phyloP scores from a whole-genome alignment of 164 flowering plant genomes.

The Chimonanthus salicifolius region DNA sequence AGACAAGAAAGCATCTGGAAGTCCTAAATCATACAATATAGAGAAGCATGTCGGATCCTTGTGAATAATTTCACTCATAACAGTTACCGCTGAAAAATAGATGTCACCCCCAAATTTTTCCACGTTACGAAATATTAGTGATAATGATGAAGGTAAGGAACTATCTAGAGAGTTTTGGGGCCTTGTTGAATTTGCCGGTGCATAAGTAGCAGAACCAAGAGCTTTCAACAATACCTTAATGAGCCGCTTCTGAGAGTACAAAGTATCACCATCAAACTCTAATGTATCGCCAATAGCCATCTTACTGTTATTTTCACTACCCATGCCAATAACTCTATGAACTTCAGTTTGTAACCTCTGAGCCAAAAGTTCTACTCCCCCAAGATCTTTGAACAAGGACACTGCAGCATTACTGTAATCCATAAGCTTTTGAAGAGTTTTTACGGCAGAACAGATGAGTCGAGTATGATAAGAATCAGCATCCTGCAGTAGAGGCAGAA shows the following conservation, averaged over 20 bases:
- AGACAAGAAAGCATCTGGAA: constrained; percentile 82
- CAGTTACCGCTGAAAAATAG: constrained; percentile 88
- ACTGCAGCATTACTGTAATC: constrained; percentile 95
- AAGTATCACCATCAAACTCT: constrained; percentile 38
- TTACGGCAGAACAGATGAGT: constrained; percentile 85
- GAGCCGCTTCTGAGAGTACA: constrained; percentile 74
- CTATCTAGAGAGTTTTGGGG: constrained; percentile 58
- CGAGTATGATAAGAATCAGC: constrained; percentile 61
- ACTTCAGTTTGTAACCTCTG: constrained; percentile 79
- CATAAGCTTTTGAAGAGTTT: constrained; percentile 93
- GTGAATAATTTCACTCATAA: constrained; percentile 98
- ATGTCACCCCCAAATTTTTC: constrained; percentile 92
- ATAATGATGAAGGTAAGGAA: constrained; percentile 65
- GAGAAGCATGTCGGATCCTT: constrained; percentile 90
- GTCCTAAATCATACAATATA: constrained; percentile 77
- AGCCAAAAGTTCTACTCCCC: constrained; percentile 85
- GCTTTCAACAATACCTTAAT: constrained; percentile 87
- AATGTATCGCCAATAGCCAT: constrained; percentile 50
- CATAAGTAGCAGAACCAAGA: constrained; percentile 94
- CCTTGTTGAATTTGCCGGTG: constrained; percentile 65
- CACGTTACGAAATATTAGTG: constrained; percentile 61
- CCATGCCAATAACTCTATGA: constrained; percentile 47
- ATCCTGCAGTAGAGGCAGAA: constrained; percentile 84
- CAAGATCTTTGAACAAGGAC: constrained; percentile 80
- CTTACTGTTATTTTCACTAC: constrained; percentile 31